Percentiles rank a stretch among this genome's conserved stretches.
Evolutionary conservation across 305 asterid species (phyloP).

Genomic region (Caryopteris hybrid): DNA sequence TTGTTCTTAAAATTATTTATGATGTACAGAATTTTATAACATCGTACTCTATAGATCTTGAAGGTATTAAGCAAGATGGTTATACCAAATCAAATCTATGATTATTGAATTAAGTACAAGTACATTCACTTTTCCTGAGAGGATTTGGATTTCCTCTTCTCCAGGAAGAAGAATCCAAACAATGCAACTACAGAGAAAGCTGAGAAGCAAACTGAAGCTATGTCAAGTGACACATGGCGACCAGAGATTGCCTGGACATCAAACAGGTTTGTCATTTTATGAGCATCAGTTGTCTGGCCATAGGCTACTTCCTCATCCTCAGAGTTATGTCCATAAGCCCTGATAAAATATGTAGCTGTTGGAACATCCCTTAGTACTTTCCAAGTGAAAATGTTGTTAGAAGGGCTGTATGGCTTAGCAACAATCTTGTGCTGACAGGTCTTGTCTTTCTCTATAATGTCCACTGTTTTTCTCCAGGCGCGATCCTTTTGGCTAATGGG

Average conservation of each 20-base stretch:
- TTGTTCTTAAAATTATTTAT: too few species aligned
- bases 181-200: slow-evolving; percentile 52
- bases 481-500: slow-evolving; percentile 68
- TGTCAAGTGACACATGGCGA: slow-evolving; percentile 44
- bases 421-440: slow-evolving; percentile 57
- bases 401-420: slow-evolving; percentile 33
- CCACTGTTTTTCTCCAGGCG: slow-evolving; percentile 59
- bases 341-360: slow-evolving; percentile 50
- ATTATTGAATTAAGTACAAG: neutral
- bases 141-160: slow-evolving; percentile 40
- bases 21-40: too few species aligned
- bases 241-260: slow-evolving; percentile 42
- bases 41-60: too few species aligned
- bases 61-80: too few species aligned
- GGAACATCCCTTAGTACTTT: slow-evolving; percentile 47
- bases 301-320: slow-evolving; percentile 37
- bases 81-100: too few species aligned
- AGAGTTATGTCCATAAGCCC: slow-evolving; percentile 52
- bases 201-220: slow-evolving; percentile 61
- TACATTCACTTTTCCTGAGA: slow-evolving; percentile 24
- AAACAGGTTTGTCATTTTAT: slow-evolving; percentile 39
- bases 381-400: slow-evolving; percentile 42
- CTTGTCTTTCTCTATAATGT: slow-evolving; percentile 53
- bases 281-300: slow-evolving; percentile 53
- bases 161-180: slow-evolving; percentile 54